These are phyloP conservation scores for Trichoderma endophyticum DNA, from an alignment of 2,329 filamentous ascomycete genomes.

Conservation along the genomic window DNA sequence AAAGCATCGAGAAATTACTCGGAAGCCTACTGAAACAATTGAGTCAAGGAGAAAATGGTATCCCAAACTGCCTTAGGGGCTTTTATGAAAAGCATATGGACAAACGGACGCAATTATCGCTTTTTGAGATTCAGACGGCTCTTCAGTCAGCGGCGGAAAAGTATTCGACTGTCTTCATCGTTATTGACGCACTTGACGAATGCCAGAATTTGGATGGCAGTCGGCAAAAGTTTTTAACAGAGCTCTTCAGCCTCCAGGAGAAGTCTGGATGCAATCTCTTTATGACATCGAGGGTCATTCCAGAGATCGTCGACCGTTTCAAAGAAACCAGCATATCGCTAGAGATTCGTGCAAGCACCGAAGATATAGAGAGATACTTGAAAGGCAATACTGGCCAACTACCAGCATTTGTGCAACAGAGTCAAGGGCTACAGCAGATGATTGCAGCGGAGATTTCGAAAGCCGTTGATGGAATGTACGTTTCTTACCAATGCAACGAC, in stretches of 20 bases:
- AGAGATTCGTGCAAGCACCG: background rate
- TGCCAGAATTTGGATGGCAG: background rate
- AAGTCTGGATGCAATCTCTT: background rate
- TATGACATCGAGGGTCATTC: slow-evolving; percentile 22
- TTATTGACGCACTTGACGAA: slow-evolving; percentile 12
- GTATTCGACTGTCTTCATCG: background rate
- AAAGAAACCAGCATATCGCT: background rate
- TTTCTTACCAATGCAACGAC: background rate
- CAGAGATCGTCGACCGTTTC: background rate
- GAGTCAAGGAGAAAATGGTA: background rate
- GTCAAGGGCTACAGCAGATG: background rate
- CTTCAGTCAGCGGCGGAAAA: background rate
- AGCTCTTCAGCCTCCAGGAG: background rate
- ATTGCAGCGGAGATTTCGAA: background rate
- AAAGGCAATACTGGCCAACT: background rate
- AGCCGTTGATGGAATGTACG: background rate
- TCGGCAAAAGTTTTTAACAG: background rate
- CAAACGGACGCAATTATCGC: background rate
- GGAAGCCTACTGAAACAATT: background rate
- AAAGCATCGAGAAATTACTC: background rate
- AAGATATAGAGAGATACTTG: slow-evolving; percentile 1
- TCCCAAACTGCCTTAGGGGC: background rate
- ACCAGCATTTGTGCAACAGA: background rate
- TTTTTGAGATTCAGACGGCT: background rate
- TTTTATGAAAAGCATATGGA: background rate